These are phyloP conservation scores for Avicennia marina DNA, from an alignment of 257 asterid species.

Conservation along the genomic window DNA sequence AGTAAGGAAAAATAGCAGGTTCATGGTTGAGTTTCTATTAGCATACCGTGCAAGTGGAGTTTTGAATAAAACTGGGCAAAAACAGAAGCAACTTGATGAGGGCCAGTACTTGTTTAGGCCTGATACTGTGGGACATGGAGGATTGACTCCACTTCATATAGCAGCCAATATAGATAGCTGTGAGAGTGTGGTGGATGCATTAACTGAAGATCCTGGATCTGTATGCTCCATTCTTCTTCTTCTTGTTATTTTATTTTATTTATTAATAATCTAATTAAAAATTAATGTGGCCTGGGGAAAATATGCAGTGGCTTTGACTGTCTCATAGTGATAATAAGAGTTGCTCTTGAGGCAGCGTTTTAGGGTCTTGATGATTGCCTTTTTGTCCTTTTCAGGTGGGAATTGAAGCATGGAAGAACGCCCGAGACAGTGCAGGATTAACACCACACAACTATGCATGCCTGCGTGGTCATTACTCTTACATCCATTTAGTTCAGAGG, in stretches of 20 bases:
- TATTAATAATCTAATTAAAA: too few relatives aligned
- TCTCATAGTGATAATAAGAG: too few relatives aligned
- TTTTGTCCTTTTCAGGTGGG: slow-evolving; percentile 51
- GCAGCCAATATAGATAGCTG: slow-evolving; percentile 55
- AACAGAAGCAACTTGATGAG: slow-evolving; percentile 13
- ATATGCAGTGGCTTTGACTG: too few relatives aligned
- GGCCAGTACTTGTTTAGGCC: slow-evolving; percentile 45
- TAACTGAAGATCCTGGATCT: slow-evolving; percentile 63
- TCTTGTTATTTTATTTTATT: not conserved
- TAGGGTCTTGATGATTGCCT: not conserved
- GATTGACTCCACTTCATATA: slow-evolving; percentile 76
- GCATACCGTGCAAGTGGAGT: slow-evolving; percentile 31
- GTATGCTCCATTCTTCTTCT: slow-evolving; percentile 28
- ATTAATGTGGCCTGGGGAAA: too few relatives aligned
- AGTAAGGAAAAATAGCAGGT: slow-evolving; percentile 46
- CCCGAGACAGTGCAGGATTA: slow-evolving; percentile 49
- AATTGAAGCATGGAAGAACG: slow-evolving; percentile 63
- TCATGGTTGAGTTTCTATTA: slow-evolving; percentile 56
- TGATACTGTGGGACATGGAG: slow-evolving; percentile 57
- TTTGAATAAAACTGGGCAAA: slow-evolving; percentile 9
- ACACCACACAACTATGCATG: slow-evolving; percentile 70
- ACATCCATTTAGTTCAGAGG: slow-evolving; percentile 51
- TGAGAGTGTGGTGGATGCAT: slow-evolving; percentile 52
- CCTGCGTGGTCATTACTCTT: slow-evolving; percentile 53
- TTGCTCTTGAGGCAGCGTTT: not conserved